These are phyloP conservation scores for Dendrobium huoshanense DNA, from an alignment of 106 monocot genomes.

Conservation along the genomic window DNA sequence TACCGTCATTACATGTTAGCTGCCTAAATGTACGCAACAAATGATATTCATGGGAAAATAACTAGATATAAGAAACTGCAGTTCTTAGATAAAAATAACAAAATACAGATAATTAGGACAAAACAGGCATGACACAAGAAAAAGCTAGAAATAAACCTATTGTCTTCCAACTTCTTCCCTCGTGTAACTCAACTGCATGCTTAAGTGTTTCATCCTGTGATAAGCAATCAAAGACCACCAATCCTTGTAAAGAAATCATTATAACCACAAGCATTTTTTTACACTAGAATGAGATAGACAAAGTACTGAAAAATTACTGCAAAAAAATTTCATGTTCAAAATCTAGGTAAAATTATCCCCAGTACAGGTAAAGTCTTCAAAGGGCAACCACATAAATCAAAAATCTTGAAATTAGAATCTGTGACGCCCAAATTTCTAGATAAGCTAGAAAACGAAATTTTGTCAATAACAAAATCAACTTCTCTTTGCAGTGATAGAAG, in stretches of 20 bases:
- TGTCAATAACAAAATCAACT: background rate
- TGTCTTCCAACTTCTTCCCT: conserved; percentile 88
- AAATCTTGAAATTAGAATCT: background rate
- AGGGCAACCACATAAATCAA: background rate
- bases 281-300: background rate
- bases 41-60: background rate
- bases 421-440: background rate
- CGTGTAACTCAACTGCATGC: conserved; percentile 63
- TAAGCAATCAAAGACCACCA: background rate
- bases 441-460: background rate
- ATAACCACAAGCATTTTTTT: background rate
- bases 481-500: background rate
- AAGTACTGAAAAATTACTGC: background rate
- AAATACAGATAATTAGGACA: background rate
- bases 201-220: conserved; percentile 69
- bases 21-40: background rate
- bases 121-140: background rate
- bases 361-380: background rate
- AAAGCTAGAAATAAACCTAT: conserved; percentile 44
- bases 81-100: background rate
- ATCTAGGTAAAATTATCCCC: no score
- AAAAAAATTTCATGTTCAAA: background rate
- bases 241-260: background rate
- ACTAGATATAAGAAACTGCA: background rate
- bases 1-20: background rate